Evolutionary conservation across 192 early-diverging fungal genomes (phyloP), one percentile per base, ranked within the genome.

Genomic region (Backusella morwellensis): DNA sequence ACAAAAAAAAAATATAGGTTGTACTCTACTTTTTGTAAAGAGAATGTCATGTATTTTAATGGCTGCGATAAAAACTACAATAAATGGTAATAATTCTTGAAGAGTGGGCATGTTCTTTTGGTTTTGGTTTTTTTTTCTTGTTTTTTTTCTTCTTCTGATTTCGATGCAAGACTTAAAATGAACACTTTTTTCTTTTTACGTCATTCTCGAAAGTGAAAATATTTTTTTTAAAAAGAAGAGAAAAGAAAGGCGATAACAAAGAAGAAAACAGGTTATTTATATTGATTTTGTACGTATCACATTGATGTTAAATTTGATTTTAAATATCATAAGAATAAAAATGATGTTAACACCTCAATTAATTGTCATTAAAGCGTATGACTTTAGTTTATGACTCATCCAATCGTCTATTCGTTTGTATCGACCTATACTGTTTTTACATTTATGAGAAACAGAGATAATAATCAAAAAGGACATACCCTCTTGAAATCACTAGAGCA

Each of bases 31-130:
- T 42, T 23, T 47, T 47, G 9, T 47, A n/a, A 71, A 42, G 41
- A 41, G 11, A 71, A 59, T 59, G 11, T 47, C 23, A 71, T 32
- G 41, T 71, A 41, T 71, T 71, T 26, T 26, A 32, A 71, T 47
- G 44, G 29, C 41, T 34, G 41, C 26, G 11, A 38, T 41, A 15
- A 71, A 47, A 6, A 41, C 6, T 17, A 32, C 14, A 29, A 41
- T 32, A 47, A 47, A 19, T 26, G 70, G 70, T 34, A 71, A 32
- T 47, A 47, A 17, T 26, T 71, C 70, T 47, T 71, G 70, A 23
- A 71, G 17, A 14, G 70, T 71, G 26, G 41, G 42, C 70, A 71
- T 71, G 15, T 19, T 69, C 35, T 40, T 69, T 35, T 69, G 17
- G 6, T 54, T 19, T 54, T 54, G 17, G 21, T 21, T 54, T 54